Evolutionary conservation across 108 stramenopile genomes (phyloP).

Genomic region (Cyclostephanos invisitatus): DNA sequence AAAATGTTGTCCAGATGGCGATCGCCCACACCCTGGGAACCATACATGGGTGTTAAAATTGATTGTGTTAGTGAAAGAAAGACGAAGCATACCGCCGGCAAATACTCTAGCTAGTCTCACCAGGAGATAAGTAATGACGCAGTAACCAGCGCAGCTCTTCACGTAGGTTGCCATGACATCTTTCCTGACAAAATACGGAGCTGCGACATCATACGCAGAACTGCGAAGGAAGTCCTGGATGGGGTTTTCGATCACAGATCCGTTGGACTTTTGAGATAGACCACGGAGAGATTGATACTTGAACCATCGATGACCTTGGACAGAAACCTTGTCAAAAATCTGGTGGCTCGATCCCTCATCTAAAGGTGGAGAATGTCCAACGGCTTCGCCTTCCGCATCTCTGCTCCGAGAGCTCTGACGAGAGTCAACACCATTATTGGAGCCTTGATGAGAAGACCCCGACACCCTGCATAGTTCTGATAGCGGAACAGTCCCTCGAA

Average conservation of each 20-base stretch:
- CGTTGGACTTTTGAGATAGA: constrained; percentile 35
- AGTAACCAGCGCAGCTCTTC: constrained; percentile 96
- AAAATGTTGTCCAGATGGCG: constrained; percentile 88
- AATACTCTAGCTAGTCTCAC: constrained; percentile 17
- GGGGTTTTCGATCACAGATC: constrained; percentile 58
- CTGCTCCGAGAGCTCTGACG: constrained; percentile 25
- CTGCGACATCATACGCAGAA: constrained; percentile 62
- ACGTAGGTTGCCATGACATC: constrained; percentile 92
- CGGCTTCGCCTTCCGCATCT: constrained; percentile 9
- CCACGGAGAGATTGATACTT: constrained; percentile 78
- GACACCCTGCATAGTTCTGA: constrained; percentile 78
- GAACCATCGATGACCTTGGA: constrained; percentile 41
- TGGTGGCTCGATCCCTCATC: constrained; percentile 14
- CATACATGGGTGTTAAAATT: not conserved
- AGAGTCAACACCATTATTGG: constrained; percentile 37
- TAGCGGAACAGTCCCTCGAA: constrained; percentile 77
- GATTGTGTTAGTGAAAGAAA: not conserved
- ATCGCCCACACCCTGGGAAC: constrained; percentile 87
- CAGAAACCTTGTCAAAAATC: constrained; percentile 1
- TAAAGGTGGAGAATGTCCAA: constrained; percentile 6
- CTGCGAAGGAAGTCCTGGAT: constrained; percentile 86
- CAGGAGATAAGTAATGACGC: constrained; percentile 96
- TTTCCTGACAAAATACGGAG: constrained; percentile 69
- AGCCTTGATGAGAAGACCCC: constrained; percentile 40
- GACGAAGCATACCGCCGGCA: not conserved